Percentiles rank a stretch among this genome's conserved stretches.
Conservation (phyloP, 176 grass and related monocot species). For the Aegilops umbellulata region DNA sequence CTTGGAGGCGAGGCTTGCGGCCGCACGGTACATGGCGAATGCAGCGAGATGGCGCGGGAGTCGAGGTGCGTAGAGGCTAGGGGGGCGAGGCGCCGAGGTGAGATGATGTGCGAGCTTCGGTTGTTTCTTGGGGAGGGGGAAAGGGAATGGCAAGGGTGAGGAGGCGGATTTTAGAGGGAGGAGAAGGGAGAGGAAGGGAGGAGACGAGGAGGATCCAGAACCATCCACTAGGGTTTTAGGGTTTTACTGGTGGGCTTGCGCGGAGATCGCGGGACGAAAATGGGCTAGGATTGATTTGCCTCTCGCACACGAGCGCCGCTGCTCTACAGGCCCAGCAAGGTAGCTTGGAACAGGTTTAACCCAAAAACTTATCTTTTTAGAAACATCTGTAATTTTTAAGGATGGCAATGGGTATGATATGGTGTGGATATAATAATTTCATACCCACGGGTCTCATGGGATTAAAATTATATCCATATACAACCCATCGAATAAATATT, state of each 20-base stretch:
- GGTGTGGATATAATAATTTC: too few relatives aligned
- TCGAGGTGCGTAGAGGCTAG: not conserved
- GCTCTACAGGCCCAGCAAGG: not conserved
- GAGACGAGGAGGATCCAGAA: conserved; percentile 64
- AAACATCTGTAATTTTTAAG: too few relatives aligned
- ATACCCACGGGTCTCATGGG: too few relatives aligned
- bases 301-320: too few relatives aligned
- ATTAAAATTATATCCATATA: too few relatives aligned
- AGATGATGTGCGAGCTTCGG: not conserved
- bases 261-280: not conserved
- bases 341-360: too few relatives aligned
- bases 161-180: conserved; percentile 34
- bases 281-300: not conserved
- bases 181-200: not conserved
- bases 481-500: too few relatives aligned
- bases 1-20: conserved; percentile 68
- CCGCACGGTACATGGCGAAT: conserved; percentile 64
- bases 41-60: not conserved
- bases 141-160: not conserved
- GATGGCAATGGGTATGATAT: too few relatives aligned
- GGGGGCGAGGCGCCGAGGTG: not conserved
- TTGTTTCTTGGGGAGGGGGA: conserved; percentile 35
- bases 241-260: conserved; percentile 40
- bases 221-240: conserved; percentile 69
- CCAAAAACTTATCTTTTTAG: too few relatives aligned